A percentile compares a stretch with the other conserved stretches of the same genome.
Evolutionary conservation across 2,329 filamentous ascomycete genomes (phyloP).

Genomic region (Fonsecaea pedrosoi): DNA sequence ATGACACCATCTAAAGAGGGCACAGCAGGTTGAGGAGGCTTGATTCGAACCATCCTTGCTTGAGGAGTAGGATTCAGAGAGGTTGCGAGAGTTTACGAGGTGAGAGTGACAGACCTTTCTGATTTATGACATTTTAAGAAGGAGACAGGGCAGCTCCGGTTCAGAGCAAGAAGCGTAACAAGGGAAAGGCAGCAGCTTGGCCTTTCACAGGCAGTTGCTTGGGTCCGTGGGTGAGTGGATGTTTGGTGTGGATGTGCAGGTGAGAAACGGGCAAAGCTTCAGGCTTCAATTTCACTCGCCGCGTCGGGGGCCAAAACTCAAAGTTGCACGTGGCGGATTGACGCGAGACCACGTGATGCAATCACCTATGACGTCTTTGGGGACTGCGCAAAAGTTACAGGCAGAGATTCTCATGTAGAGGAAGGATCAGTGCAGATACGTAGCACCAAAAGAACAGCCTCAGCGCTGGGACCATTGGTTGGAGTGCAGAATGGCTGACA

Average conservation of each 20-base stretch:
- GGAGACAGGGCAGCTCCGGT: slow-evolving; percentile 10
- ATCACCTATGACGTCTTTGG: neutral
- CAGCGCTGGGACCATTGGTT: neutral
- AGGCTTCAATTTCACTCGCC: slow-evolving; percentile 19
- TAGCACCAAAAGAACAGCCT: neutral
- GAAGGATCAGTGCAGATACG: neutral
- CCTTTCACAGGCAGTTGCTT: neutral
- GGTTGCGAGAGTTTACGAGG: neutral
- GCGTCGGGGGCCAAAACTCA: slow-evolving; percentile 11
- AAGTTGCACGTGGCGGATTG: too few relatives aligned
- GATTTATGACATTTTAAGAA: slow-evolving; percentile 16
- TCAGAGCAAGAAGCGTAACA: neutral
- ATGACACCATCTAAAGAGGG: slow-evolving; percentile 21
- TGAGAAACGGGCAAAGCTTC: slow-evolving; percentile 21
- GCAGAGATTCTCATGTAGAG: neutral
- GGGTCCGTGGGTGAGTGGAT: neutral
- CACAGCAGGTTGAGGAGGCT: slow-evolving; percentile 13
- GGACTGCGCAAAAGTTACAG: neutral
- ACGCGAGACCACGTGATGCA: slow-evolving; percentile 21
- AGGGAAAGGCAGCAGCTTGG: slow-evolving; percentile 6
- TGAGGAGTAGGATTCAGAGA: neutral
- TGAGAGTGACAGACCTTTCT: neutral
- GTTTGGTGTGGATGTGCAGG: neutral
- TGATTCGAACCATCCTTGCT: slow-evolving; percentile 25
- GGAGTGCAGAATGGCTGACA: slow-evolving; percentile 24